Evolutionary conservation across 1,284 basidiomycete species (phyloP).

Genomic region (Rhodotorula sp.): DNA sequence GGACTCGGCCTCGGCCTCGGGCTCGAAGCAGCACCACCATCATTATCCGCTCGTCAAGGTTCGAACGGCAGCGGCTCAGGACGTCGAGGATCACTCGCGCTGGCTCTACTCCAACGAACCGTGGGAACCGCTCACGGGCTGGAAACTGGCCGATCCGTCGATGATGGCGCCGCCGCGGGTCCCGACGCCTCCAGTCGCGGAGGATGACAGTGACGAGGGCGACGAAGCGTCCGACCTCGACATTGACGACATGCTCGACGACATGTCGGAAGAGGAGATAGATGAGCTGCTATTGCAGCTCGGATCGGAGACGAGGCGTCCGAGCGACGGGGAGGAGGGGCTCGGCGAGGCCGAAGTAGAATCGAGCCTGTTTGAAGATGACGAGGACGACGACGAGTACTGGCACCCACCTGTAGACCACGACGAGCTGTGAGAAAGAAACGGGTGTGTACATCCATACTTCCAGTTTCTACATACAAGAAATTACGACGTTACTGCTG

Average conservation of each 20-base stretch:
- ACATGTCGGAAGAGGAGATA: constrained; percentile 33
- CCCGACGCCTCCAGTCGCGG: not conserved
- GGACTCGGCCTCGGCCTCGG: not conserved
- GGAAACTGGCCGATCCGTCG: constrained; percentile 1
- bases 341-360: not conserved
- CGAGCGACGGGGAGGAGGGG: constrained; percentile 3
- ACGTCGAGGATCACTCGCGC: constrained; percentile 36
- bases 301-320: not conserved
- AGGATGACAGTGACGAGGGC: not conserved
- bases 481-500: too few relatives aligned
- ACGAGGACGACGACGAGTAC: not conserved
- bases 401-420: not conserved
- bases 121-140: constrained; percentile 26
- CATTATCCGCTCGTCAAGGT: constrained; percentile 34
- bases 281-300: constrained; percentile 22
- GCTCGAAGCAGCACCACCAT: not conserved
- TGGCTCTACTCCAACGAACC: constrained; percentile 27
- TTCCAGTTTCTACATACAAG: too few relatives aligned
- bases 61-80: constrained; percentile 15
- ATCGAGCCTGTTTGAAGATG: not conserved
- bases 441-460: too few relatives aligned
- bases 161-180: not conserved
- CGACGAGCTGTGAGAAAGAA: constrained; percentile 4
- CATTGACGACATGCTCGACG: constrained; percentile 23
- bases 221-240: constrained; percentile 2